phyloP scores from a whole-genome alignment of 345 rosid genomes.

The Rubroshorea leprosula region DNA sequence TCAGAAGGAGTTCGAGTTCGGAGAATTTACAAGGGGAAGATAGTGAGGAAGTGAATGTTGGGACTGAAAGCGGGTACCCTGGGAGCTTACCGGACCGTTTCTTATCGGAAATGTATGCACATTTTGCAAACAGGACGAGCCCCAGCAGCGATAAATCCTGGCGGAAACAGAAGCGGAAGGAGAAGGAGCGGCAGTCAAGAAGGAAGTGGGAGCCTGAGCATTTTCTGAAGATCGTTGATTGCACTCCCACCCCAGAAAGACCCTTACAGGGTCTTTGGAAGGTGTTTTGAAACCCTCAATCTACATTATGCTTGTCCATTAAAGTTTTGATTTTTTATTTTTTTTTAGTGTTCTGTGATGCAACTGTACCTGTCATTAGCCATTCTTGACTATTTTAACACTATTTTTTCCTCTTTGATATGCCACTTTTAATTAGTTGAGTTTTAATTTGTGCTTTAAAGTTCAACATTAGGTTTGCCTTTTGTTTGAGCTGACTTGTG shows the following conservation, averaged over 20 bases:
- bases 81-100: conserved; percentile 49
- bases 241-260: conserved; percentile 51
- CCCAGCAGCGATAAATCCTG: conserved; percentile 58
- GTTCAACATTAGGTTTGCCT: too few relatives aligned
- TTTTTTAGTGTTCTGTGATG: background rate
- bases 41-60: conserved; percentile 29
- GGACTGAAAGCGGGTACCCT: conserved; percentile 18
- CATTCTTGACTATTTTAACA: too few relatives aligned
- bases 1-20: conserved; percentile 36
- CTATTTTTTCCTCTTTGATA: too few relatives aligned
- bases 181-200: conserved; percentile 64
- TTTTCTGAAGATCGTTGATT: conserved; percentile 67
- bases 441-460: background rate
- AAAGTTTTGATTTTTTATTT: conserved; percentile 4
- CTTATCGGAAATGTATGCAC: conserved; percentile 63
- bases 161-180: conserved; percentile 73
- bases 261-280: conserved; percentile 94
- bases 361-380: background rate
- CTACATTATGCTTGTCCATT: conserved; percentile 2
- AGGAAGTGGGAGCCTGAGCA: conserved; percentile 78
- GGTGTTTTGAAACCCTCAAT: conserved; percentile 33
- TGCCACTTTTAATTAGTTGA: conserved; percentile 2
- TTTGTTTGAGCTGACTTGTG: background rate
- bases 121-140: conserved; percentile 70
- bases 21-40: conserved; percentile 34